Evolutionary conservation across 2,329 filamentous ascomycete genomes (phyloP).

Genomic region (Fusarium sororula): DNA sequence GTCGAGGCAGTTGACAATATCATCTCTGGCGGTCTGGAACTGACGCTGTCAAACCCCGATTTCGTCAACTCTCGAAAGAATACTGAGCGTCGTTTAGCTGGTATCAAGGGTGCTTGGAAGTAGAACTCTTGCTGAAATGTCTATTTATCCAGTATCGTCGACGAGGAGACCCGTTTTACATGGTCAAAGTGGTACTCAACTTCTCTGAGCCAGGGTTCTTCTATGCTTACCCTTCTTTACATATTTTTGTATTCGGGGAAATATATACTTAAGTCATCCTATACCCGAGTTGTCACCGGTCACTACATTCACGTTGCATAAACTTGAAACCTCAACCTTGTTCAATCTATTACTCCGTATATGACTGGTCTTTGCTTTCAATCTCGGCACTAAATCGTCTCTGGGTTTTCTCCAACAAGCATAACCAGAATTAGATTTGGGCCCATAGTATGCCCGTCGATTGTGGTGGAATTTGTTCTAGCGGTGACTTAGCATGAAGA

Average conservation of each 20-base stretch:
- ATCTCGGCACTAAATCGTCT: not conserved
- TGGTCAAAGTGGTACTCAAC: too few species aligned
- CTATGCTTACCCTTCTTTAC: not conserved
- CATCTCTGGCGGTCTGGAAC: constrained; percentile 85
- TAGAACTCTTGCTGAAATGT: not conserved
- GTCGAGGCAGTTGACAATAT: constrained; percentile 93
- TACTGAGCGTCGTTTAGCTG: constrained; percentile 50
- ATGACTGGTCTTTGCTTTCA: not conserved
- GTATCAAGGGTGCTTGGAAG: not conserved
- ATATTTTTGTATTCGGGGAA: not conserved
- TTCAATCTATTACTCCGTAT: too few species aligned
- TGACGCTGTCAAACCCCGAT: constrained; percentile 95
- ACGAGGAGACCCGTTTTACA: rapidly evolving
- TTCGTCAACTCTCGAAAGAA: constrained; percentile 86
- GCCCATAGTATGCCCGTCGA: rapidly evolving
- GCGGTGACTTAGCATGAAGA: not conserved
- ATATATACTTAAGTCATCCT: rapidly evolving
- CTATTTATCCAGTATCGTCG: too few species aligned
- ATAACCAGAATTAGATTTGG: not conserved
- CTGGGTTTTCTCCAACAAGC: rapidly evolving
- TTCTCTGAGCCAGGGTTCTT: not conserved
- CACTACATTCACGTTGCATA: rapidly evolving
- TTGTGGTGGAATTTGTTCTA: not conserved
- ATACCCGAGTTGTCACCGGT: not conserved
- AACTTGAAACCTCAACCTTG: not conserved